These are phyloP conservation scores for Hypoxylon sp. DNA, from an alignment of 2,329 filamentous ascomycete genomes.

Conservation along the genomic window DNA sequence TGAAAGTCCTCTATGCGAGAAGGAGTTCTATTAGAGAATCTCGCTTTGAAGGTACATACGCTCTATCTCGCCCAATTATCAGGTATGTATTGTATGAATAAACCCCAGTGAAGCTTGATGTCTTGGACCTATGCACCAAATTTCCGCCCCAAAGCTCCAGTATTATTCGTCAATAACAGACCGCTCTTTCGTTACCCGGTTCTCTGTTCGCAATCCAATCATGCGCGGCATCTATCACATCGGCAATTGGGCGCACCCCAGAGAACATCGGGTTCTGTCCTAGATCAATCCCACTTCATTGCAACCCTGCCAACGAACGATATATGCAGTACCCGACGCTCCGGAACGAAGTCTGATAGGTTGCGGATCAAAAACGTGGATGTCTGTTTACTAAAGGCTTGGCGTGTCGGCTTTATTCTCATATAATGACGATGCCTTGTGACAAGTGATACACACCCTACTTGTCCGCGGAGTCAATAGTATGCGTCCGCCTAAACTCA, in stretches of 20 bases:
- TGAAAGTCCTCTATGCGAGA: background rate
- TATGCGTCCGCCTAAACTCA: conserved; percentile 12
- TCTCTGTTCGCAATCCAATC: conserved; percentile 5
- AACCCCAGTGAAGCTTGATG: background rate
- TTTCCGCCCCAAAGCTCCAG: background rate
- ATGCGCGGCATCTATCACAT: conserved; percentile 22
- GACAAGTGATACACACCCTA: conserved; percentile 5
- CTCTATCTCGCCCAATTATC: background rate
- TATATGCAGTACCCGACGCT: conserved; percentile 14
- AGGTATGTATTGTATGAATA: conserved; percentile 4
- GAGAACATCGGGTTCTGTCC: conserved; percentile 13
- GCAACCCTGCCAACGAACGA: conserved; percentile 17
- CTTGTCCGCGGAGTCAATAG: conserved; percentile 13
- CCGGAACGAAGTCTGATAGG: conserved; percentile 30
- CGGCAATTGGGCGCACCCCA: conserved; percentile 20
- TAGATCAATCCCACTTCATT: conserved; percentile 5
- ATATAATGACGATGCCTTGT: conserved; percentile 6
- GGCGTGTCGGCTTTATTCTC: conserved; percentile 26
- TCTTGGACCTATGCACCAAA: conserved; percentile 10
- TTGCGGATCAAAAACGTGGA: background rate
- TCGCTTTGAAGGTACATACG: background rate
- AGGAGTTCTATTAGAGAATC: conserved; percentile 11
- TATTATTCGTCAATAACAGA: conserved; percentile 27
- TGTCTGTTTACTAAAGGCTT: conserved; percentile 32
- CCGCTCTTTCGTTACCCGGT: conserved; percentile 25